Percentiles rank a stretch among this genome's conserved stretches.
These are phyloP conservation scores for Plenodomus tracheiphilus DNA, from an alignment of 2,329 filamentous ascomycete species.

Conservation along the genomic window DNA sequence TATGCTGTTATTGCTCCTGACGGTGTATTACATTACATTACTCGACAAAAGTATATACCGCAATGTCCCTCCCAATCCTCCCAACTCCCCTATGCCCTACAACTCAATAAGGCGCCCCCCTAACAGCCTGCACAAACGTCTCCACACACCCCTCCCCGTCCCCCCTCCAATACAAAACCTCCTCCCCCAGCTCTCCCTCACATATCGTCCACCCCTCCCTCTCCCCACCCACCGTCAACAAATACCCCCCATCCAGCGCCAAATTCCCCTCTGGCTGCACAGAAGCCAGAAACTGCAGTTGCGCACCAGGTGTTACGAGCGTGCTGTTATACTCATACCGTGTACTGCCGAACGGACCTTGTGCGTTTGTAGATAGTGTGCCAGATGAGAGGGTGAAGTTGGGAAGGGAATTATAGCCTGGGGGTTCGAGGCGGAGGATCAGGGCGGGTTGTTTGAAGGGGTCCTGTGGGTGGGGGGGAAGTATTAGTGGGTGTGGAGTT, in stretches of 20 bases:
- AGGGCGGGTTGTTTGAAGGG: conserved; percentile 40
- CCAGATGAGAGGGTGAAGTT: conserved; percentile 43
- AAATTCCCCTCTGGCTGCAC: conserved; percentile 38
- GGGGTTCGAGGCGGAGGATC: conserved; percentile 43
- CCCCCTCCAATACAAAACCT: conserved; percentile 46
- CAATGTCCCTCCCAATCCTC: neutral
- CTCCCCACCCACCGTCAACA: conserved; percentile 43
- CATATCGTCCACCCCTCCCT: conserved; percentile 47
- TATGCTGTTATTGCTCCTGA: too few relatives aligned
- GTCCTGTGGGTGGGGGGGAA: conserved; percentile 27
- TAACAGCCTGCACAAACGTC: conserved; percentile 47
- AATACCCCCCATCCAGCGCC: conserved; percentile 40
- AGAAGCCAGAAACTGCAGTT: conserved; percentile 40
- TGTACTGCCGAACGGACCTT: conserved; percentile 31
- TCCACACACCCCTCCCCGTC: conserved; percentile 35
- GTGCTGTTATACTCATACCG: conserved; percentile 40
- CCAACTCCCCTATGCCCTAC: neutral
- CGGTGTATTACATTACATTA: too few relatives aligned
- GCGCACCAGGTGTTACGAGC: conserved; percentile 22
- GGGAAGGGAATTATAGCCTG: conserved; percentile 46
- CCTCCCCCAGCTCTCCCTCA: conserved; percentile 30
- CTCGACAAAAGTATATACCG: too few relatives aligned
- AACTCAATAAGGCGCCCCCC: conserved; percentile 41
- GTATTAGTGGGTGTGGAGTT: too few relatives aligned
- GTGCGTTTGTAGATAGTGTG: conserved; percentile 35